Conservation (phyloP, 306 rosid genomes). For the Rosa rugosa region DNA sequence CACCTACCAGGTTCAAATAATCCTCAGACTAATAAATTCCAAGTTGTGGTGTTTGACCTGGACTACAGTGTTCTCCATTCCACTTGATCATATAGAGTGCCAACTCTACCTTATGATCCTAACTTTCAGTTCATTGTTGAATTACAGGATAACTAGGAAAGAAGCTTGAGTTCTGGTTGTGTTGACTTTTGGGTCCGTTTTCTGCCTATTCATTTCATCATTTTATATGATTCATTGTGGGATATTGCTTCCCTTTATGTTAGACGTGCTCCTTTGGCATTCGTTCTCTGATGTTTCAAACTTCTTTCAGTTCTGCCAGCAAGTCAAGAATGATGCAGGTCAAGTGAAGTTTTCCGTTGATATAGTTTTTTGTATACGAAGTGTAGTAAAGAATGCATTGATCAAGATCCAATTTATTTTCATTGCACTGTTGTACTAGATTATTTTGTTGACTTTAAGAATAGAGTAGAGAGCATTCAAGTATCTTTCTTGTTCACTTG, state of each 20-base stretch:
- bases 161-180: conserved; percentile 59
- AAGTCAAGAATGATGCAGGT: conserved; percentile 25
- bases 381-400: conserved; percentile 11
- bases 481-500: not conserved
- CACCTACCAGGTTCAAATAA: not conserved
- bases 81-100: not conserved
- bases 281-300: not conserved
- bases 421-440: conserved; percentile 12
- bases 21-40: not conserved
- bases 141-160: conserved; percentile 83
- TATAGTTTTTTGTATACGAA: conserved; percentile 27
- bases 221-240: not conserved
- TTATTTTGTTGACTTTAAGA: conserved; percentile 19
- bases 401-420: not conserved
- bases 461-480: conserved; percentile 30
- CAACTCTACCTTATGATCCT: conserved; percentile 1
- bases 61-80: not conserved
- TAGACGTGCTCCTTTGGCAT: not conserved
- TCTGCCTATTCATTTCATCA: not conserved
- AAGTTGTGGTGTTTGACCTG: not conserved
- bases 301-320: conserved; percentile 31
- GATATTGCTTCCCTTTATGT: not conserved
- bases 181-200: conserved; percentile 34
- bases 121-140: not conserved
- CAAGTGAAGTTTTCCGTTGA: conserved; percentile 19